These are phyloP conservation scores for Pyrenula aspistea DNA, from an alignment of 495 filamentous ascomycete species.

Conservation along the genomic window DNA sequence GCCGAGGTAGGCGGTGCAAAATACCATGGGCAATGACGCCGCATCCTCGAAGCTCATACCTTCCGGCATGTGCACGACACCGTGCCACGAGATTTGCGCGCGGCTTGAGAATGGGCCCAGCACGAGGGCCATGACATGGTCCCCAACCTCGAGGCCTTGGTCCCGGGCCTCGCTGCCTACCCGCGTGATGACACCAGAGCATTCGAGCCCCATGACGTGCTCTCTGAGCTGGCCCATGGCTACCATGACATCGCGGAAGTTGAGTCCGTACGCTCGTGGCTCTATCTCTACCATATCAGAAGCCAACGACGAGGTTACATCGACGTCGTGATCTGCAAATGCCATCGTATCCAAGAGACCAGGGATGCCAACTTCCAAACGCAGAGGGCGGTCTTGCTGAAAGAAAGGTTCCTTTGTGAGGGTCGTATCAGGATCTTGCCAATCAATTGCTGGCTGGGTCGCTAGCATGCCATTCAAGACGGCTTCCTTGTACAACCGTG, in stretches of 20 bases:
- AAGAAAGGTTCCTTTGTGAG: not conserved
- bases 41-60: constrained; percentile 9
- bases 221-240: constrained; percentile 23
- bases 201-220: constrained; percentile 25
- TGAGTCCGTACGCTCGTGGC: constrained; percentile 23
- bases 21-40: constrained; percentile 39
- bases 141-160: constrained; percentile 19
- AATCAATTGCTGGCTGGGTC: constrained; percentile 7
- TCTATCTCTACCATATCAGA: constrained; percentile 14
- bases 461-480: not conserved
- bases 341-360: constrained; percentile 17
- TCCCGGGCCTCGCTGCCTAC: constrained; percentile 16
- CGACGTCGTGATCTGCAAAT: not conserved
- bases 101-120: not conserved
- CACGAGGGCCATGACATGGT: constrained; percentile 21
- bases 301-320: not conserved
- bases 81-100: constrained; percentile 1
- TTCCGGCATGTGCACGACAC: constrained; percentile 1
- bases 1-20: constrained; percentile 38
- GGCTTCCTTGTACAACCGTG: constrained; percentile 11
- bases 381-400: not conserved
- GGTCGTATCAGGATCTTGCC: not conserved
- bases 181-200: constrained; percentile 26
- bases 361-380: constrained; percentile 11
- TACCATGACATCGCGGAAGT: constrained; percentile 29